These are phyloP conservation scores for Starmerella stellata DNA, from an alignment of 805 yeast species.

Conservation along the genomic window DNA sequence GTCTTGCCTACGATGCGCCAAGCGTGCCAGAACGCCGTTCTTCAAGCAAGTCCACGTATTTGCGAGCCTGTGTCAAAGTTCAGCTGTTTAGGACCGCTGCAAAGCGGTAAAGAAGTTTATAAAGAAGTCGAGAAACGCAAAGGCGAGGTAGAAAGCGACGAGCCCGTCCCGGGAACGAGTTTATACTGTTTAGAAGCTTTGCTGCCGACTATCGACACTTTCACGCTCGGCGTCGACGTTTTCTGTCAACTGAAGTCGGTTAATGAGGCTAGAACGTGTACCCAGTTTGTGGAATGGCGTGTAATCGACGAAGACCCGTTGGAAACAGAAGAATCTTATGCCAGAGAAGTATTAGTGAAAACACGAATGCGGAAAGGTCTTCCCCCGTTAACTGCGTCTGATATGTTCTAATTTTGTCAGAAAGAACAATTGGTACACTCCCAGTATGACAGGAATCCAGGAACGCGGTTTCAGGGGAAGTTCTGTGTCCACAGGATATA, in stretches of 20 bases:
- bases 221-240: conserved; percentile 77
- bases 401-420: no score
- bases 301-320: conserved; percentile 83
- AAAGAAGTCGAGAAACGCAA: conserved; percentile 43
- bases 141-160: conserved; percentile 36
- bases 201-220: conserved; percentile 77
- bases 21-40: conserved; percentile 65
- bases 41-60: conserved; percentile 60
- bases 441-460: conserved; percentile 50
- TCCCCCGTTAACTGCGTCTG: no score
- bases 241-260: conserved; percentile 41
- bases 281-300: conserved; percentile 55
- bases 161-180: conserved; percentile 56
- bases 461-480: conserved; percentile 16
- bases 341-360: conserved; percentile 77
- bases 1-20: conserved; percentile 64
- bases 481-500: background rate
- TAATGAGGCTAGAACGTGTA: conserved; percentile 57
- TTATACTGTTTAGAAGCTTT: conserved; percentile 41
- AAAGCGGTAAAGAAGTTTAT: conserved; percentile 33
- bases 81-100: conserved; percentile 36
- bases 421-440: no score
- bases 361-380: conserved; percentile 80
- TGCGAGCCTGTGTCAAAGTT: conserved; percentile 66
- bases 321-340: conserved; percentile 47